Base-by-base conservation (phyloP, 495 filamentous ascomycete genomes). In the Xylaria curta region DNA sequence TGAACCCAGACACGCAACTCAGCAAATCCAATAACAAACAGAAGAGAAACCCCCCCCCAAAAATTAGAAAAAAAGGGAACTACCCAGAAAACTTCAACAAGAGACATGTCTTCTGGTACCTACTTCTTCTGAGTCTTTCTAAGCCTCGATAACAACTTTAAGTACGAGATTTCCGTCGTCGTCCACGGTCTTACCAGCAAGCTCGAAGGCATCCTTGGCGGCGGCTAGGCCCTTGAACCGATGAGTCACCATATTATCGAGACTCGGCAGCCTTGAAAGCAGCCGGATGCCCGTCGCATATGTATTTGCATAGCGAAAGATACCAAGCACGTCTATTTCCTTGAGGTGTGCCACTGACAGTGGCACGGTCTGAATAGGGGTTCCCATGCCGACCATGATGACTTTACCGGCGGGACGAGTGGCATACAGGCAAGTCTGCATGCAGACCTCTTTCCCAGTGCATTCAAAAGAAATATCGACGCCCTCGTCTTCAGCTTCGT, bases 331-430 rank as follows among this genome's bases (percentile, higher is more conserved):
- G 81, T 98, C 95, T 3, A 98, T 91, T 82, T 98, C 95, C 4
- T 93, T 88, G 64, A 97, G 82, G 47, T 94, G 93, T 17, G 95
- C 95, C 0, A 93, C 92, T 1, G 91, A 93, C 67, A 97, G 86
- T 0, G 94, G 94, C 7, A 97, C 83, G 0, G 93, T 97, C 83
- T 96, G 93, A 53, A 97, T 88, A 0, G 95, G 94, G 5, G 90
- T 93, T n/a, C 95, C 95, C 94, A 97, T 97, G 4, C 95, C 95
- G 26, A 98, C 91, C 82, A 97, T 90, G 74, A 97, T 89, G 47
- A 97, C 85, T 72, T 91, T 90, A 12, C 94, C 93, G 13, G 94
- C 95, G 0, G 95, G 85, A 9, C 88, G 85, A 15, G 93, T 91
- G 9, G 92, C 92, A 74, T 95, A 97, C 54, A 98, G 93, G 3